These are phyloP conservation scores for Heterobasidion parviporum DNA, from an alignment of 1,284 basidiomycete genomes.

Conservation along the genomic window DNA sequence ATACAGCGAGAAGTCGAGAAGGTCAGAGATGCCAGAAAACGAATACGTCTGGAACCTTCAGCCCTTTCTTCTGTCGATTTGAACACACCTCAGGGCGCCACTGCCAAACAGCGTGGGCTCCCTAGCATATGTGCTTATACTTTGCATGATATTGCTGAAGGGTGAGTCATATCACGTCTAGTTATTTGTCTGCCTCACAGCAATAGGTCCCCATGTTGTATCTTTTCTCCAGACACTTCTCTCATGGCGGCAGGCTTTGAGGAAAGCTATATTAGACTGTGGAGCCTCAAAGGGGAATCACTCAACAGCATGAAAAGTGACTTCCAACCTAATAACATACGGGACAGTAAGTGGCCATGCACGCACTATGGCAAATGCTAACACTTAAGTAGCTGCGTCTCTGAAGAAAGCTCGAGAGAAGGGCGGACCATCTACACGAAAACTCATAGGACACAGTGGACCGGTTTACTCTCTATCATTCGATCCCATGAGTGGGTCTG, in stretches of 20 bases:
- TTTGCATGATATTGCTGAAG: constrained; percentile 84
- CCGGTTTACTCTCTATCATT: constrained; percentile 94
- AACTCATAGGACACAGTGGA: constrained; percentile 94
- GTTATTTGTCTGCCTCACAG: background rate
- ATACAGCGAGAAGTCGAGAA: constrained; percentile 88
- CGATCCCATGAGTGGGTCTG: constrained; percentile 85
- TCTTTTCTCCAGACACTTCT: constrained; percentile 88
- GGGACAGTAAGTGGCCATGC: constrained; percentile 48
- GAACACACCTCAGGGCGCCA: constrained; percentile 49
- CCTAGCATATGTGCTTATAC: constrained; percentile 94
- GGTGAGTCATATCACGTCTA: constrained; percentile 40
- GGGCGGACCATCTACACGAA: constrained; percentile 76
- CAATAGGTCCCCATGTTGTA: constrained; percentile 75
- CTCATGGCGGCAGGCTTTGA: constrained; percentile 96
- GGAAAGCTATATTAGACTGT: constrained; percentile 92
- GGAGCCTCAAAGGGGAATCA: constrained; percentile 93
- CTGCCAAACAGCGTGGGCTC: constrained; percentile 52
- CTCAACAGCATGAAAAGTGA: constrained; percentile 73
- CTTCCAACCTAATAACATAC: constrained; percentile 58
- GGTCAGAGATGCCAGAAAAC: constrained; percentile 84
- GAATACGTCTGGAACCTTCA: constrained; percentile 80
- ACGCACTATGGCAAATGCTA: too few relatives aligned
- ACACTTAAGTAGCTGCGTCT: constrained; percentile 37
- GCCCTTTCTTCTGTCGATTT: constrained; percentile 44
- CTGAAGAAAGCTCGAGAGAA: constrained; percentile 68